These are phyloP conservation scores for Geosmithia putterillii DNA, from an alignment of 2,329 filamentous ascomycete species.

Conservation along the genomic window DNA sequence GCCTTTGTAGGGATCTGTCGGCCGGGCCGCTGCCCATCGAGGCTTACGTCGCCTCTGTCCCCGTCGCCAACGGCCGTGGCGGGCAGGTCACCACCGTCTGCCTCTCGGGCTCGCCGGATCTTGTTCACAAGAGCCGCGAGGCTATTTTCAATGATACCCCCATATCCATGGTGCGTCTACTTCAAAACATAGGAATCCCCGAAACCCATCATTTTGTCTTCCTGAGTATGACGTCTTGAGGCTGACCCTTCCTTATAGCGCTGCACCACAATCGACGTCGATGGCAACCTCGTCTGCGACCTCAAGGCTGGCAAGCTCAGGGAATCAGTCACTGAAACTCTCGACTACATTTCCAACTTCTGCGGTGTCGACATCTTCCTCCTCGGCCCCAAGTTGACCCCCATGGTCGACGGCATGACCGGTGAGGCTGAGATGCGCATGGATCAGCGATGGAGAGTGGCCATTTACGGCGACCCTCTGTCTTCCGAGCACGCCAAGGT, in stretches of 20 bases:
- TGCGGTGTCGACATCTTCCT: conserved; percentile 96
- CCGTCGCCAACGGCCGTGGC: conserved; percentile 58
- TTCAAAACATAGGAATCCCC: background rate
- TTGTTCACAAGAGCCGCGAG: conserved; percentile 81
- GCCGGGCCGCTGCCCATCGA: conserved; percentile 60
- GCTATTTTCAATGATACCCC: conserved; percentile 86
- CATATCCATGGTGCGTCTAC: conserved; percentile 68
- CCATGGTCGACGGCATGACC: conserved; percentile 61
- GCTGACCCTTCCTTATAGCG: conserved; percentile 41
- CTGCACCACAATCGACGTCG: conserved; percentile 86
- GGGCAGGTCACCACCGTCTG: conserved; percentile 75
- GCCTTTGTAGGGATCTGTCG: conserved; percentile 72
- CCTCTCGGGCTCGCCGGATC: conserved; percentile 75
- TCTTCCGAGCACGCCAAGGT: conserved; percentile 97
- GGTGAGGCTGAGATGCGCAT: conserved; percentile 73
- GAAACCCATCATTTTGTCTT: background rate
- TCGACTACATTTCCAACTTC: conserved; percentile 76
- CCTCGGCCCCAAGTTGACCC: conserved; percentile 76
- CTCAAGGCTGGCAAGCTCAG: conserved; percentile 53
- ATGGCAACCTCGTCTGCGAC: conserved; percentile 81
- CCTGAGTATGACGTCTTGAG: background rate
- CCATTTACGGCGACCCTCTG: conserved; percentile 90
- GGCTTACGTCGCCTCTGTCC: conserved; percentile 72
- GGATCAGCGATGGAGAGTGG: conserved; percentile 82
- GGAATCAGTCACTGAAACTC: conserved; percentile 64